These are phyloP conservation scores for Remersonia thermophila DNA, from an alignment of 2,329 filamentous ascomycete genomes.

Conservation along the genomic window DNA sequence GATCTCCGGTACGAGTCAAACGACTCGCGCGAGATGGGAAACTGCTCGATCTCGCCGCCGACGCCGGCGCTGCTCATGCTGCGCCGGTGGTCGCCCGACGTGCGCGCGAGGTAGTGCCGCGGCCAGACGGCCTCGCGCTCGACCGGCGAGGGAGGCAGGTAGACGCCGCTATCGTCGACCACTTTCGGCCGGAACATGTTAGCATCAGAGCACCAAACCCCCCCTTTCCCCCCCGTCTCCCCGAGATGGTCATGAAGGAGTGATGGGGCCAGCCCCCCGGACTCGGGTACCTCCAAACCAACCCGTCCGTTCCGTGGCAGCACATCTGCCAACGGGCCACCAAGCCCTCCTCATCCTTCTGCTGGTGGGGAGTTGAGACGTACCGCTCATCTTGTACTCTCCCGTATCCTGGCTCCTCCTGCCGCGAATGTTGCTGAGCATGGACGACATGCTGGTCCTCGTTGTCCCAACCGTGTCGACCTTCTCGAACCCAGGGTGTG, in stretches of 20 bases:
- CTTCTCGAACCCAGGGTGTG: constrained; percentile 44
- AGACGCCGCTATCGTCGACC: constrained; percentile 90
- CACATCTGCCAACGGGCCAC: no score
- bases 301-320: no score
- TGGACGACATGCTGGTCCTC: constrained; percentile 48
- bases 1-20: constrained; percentile 94
- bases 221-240: no score
- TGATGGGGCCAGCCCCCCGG: no score
- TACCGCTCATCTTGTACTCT: constrained; percentile 74
- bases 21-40: constrained; percentile 89
- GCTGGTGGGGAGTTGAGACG: constrained; percentile 21
- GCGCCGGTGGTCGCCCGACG: constrained; percentile 38
- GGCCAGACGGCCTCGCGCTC: constrained; percentile 77
- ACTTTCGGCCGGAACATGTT: constrained; percentile 40
- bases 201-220: no score
- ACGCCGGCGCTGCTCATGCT: constrained; percentile 47
- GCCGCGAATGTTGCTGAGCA: constrained; percentile 46
- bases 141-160: constrained; percentile 83
- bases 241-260: no score
- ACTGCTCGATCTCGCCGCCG: constrained; percentile 76
- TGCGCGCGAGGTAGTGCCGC: constrained; percentile 39
- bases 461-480: constrained; percentile 52
- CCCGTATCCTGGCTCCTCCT: constrained; percentile 50
- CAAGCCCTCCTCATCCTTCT: no score
- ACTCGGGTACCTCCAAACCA: no score